Evolutionary conservation across 176 grass and related monocot genomes (phyloP).

Genomic region (Aegilops tauschii): DNA sequence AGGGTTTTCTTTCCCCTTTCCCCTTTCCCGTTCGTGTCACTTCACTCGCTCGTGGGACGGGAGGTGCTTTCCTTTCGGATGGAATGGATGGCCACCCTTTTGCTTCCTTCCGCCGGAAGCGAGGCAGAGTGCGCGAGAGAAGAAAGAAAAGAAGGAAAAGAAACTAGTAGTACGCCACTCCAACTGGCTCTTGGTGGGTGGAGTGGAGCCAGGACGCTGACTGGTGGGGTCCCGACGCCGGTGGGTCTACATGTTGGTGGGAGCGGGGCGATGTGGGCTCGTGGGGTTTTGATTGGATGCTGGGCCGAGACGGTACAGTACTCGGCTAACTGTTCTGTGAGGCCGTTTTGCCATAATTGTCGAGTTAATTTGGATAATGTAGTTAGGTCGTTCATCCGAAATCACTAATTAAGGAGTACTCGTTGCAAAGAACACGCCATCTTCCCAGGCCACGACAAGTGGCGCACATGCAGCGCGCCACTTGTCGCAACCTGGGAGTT

Average conservation of each 20-base stretch:
- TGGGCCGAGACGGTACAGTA: not conserved
- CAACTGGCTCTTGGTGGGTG: slow-evolving; percentile 13
- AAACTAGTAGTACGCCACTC: not conserved
- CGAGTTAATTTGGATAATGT: not conserved
- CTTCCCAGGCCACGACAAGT: too few species aligned
- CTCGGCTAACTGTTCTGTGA: slow-evolving; percentile 2
- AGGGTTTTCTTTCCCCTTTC: slow-evolving; percentile 39
- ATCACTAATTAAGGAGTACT: too few species aligned
- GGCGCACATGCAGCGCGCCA: too few species aligned
- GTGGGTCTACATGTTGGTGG: slow-evolving; percentile 11
- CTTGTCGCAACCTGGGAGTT: too few species aligned
- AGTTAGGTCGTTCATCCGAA: too few species aligned
- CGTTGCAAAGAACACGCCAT: too few species aligned
- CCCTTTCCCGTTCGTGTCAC: slow-evolving; percentile 35
- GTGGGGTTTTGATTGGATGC: slow-evolving; percentile 4
- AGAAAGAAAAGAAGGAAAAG: slow-evolving; percentile 34
- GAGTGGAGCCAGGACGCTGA: not conserved
- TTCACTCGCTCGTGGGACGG: not conserved
- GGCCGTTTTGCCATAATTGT: not conserved
- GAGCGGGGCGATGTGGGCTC: slow-evolving; percentile 18
- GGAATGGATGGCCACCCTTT: slow-evolving; percentile 36
- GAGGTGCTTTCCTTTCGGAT: not conserved
- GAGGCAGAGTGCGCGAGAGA: slow-evolving; percentile 28
- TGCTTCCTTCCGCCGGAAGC: slow-evolving; percentile 87
- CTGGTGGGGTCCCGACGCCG: not conserved